Evolutionary conservation across 192 early-diverging fungal species (phyloP).

Genomic region (Gamsiella multidivaricata): DNA sequence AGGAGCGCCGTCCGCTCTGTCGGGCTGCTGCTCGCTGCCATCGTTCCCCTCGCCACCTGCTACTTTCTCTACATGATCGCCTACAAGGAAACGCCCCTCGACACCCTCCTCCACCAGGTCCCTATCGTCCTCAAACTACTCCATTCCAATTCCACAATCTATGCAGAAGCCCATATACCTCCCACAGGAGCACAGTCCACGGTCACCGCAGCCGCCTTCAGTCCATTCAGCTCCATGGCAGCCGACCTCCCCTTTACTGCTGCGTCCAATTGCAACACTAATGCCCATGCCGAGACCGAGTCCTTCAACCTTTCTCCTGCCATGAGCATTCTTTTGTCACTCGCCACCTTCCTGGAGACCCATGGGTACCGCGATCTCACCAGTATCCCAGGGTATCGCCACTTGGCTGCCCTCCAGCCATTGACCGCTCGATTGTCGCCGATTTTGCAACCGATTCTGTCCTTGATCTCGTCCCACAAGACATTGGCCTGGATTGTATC

Average conservation of each 20-base stretch:
- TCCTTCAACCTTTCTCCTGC: conserved; percentile 11
- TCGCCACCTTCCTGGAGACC: conserved; percentile 36
- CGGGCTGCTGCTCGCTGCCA: conserved; percentile 12
- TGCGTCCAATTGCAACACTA: too few relatives aligned
- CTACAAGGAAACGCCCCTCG: conserved; percentile 46
- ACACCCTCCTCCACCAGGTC: conserved; percentile 30
- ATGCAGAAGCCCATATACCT: background rate
- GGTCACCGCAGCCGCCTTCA: background rate
- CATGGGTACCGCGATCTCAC: conserved; percentile 14
- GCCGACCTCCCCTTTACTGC: conserved; percentile 1
- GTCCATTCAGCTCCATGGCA: background rate
- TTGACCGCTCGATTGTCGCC: conserved; percentile 3
- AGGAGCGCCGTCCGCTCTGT: conserved; percentile 45
- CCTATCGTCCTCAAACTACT: conserved; percentile 32
- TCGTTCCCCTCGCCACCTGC: conserved; percentile 20
- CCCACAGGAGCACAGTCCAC: background rate
- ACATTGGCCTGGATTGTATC: conserved; percentile 41
- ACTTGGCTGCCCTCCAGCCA: conserved; percentile 5
- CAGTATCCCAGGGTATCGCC: conserved; percentile 34
- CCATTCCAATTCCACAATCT: conserved; percentile 29
- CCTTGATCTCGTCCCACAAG: conserved; percentile 22
- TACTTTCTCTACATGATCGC: conserved; percentile 36
- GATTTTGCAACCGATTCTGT: conserved; percentile 3
- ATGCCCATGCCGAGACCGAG: background rate
- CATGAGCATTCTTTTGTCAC: conserved; percentile 9